Evolutionary conservation across 2,329 filamentous ascomycete species (phyloP), one percentile per base, ranked within the genome.

Genomic region (Ophiocordyceps robertsii): DNA sequence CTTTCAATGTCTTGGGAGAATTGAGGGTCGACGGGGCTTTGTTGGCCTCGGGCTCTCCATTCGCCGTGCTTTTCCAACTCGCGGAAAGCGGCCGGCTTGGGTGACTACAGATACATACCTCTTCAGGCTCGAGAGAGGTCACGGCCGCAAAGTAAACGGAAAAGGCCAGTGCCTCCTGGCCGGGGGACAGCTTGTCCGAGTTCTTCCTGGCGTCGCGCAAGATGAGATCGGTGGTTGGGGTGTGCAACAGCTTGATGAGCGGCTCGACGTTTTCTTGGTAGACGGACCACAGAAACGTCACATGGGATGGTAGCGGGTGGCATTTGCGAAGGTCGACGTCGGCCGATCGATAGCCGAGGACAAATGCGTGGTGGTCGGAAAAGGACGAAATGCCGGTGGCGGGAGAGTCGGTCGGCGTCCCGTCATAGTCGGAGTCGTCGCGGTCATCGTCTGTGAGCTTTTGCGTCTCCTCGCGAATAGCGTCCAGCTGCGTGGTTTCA

Each of bases 261-360:
- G 82, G 80, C 51, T 88, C 81, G 9, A 88, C 81, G 41, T 84
- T 85, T 49, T 85, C 79, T 47, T 80, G 73, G 58, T 77, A 88
- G 11, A 79, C 68, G 40, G 77, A 71, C 82, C 83, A 87, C 43
- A 85, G 75, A 39, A 75, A 73, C 0, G 69, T 70, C 39, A 83
- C 78, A 47, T 82, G 78, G 1, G 76, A 75, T 1, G 78, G 72
- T 0, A 77, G 54, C 2, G 83, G 83, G 51, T 86, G 82, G 13
- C 83, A 63, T 36, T 69, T 65, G 16, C 70, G 62, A 48, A 87
- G 63, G 50, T 87, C 75, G 24, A 85, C 77, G 48, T 75, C 76
- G n/a, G 73, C 70, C 1, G 82, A 86, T 46, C 74, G 78, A 56
- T 84, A 84, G 8, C 82, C 82, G 47, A 88, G 73, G 24, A 88